Conservation (phyloP, 345 rosid species). For the Hibiscus mutabilis region DNA sequence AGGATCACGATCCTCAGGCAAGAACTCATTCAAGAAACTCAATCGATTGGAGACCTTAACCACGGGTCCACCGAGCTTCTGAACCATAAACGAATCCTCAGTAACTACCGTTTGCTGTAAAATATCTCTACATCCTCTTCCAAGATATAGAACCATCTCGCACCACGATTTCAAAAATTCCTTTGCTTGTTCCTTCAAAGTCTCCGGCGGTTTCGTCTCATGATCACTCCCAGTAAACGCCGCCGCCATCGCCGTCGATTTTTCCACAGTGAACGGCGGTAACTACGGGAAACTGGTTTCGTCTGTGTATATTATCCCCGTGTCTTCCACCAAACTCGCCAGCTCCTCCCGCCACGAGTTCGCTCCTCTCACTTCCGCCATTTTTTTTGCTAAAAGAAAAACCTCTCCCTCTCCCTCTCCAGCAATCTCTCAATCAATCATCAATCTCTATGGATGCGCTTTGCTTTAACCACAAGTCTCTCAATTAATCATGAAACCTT, state of each 20-base stretch:
- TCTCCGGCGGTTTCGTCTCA: slow-evolving; percentile 39
- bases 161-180: slow-evolving; percentile 87
- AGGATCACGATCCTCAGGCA: slow-evolving; percentile 98
- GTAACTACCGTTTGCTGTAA: slow-evolving; percentile 52
- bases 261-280: slow-evolving; percentile 17
- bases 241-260: slow-evolving; percentile 12
- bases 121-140: slow-evolving; percentile 66
- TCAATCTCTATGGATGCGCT: slow-evolving; percentile 4
- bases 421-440: slow-evolving; percentile 2
- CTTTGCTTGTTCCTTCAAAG: slow-evolving; percentile 54
- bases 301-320: slow-evolving; percentile 34
- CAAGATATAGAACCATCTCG: slow-evolving; percentile 77
- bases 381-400: slow-evolving; percentile 8
- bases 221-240: slow-evolving; percentile 2
- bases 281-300: slow-evolving; percentile 29
- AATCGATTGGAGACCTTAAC: slow-evolving; percentile 53
- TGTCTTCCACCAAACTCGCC: slow-evolving; percentile 51
- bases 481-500: slow-evolving; percentile 7
- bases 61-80: slow-evolving; percentile 62
- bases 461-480: slow-evolving; percentile 15
- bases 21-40: slow-evolving; percentile 69
- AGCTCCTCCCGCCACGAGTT: slow-evolving; percentile 76
- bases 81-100: slow-evolving; percentile 66
- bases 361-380: slow-evolving; percentile 52
- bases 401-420: background rate